A percentile compares a stretch with the other conserved stretches of the same genome.
phyloP scores from a whole-genome alignment of 148 eudicot species.

The Chenopodium berlandieri region DNA sequence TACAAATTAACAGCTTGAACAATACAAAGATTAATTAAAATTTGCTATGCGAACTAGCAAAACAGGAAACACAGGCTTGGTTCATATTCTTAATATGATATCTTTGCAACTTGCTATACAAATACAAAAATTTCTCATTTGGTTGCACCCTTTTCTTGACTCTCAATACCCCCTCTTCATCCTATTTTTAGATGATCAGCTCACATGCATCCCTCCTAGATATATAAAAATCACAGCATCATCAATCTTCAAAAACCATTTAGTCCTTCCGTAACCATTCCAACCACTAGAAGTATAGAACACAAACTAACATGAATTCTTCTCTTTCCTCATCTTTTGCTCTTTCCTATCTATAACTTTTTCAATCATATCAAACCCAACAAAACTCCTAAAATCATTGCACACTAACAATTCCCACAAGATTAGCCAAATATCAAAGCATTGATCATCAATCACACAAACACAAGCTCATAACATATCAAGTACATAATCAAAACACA shows the following conservation, averaged over 20 bases:
- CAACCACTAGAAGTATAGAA: neutral
- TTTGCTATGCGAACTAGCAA: neutral
- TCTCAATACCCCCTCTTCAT: neutral
- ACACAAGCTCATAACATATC: neutral
- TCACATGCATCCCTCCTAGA: neutral
- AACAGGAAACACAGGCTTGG: constrained; percentile 1
- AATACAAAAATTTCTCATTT: neutral
- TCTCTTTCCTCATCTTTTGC: neutral
- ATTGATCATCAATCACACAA: neutral
- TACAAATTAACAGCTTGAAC: neutral
- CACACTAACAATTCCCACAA: neutral
- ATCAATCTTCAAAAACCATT: neutral
- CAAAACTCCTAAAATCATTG: neutral
- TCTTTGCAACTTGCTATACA: neutral
- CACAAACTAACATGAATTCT: neutral
- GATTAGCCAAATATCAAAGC: neutral
- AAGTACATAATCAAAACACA: neutral
- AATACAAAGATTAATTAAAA: neutral
- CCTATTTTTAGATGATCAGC: neutral
- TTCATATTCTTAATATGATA: neutral
- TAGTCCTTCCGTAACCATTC: neutral
- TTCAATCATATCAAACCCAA: neutral
- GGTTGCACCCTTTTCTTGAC: neutral
- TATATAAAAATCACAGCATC: neutral
- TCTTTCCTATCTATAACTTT: neutral